phyloP scores from a whole-genome alignment of 2,329 filamentous ascomycete species.

The Cadophora sp. region DNA sequence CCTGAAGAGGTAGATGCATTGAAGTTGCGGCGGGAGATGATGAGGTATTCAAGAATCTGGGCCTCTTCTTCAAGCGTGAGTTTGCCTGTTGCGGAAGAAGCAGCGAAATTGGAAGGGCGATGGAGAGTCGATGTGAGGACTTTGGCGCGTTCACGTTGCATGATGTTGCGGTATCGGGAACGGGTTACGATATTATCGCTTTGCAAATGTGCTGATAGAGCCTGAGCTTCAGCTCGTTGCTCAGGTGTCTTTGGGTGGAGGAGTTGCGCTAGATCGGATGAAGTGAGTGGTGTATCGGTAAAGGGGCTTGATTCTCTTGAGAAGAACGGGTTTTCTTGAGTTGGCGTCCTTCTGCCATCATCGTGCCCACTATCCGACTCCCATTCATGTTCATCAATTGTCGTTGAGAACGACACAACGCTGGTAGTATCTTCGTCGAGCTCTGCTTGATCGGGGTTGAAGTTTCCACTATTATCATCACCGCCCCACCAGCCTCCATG shows the following conservation, averaged over 20 bases:
- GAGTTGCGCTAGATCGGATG: conserved; percentile 76
- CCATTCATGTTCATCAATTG: conserved; percentile 55
- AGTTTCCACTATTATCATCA: conserved; percentile 81
- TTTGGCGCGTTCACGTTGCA: conserved; percentile 72
- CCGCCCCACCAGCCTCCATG: conserved; percentile 85
- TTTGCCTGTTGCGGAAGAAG: conserved; percentile 46
- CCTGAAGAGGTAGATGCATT: conserved; percentile 28
- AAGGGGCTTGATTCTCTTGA: conserved; percentile 63
- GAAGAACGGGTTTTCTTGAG: conserved; percentile 64
- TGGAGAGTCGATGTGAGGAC: conserved; percentile 62
- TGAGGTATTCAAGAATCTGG: conserved; percentile 64
- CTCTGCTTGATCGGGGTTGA: conserved; percentile 61
- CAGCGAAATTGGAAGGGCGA: conserved; percentile 45
- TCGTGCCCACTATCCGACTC: conserved; percentile 49
- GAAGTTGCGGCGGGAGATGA: conserved; percentile 50
- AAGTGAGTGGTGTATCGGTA: conserved; percentile 67
- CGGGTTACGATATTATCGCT: conserved; percentile 80
- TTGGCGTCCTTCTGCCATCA: conserved; percentile 73
- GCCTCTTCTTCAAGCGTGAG: conserved; percentile 65
- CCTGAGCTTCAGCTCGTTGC: conserved; percentile 80
- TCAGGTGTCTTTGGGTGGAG: conserved; percentile 81
- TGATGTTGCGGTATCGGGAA: conserved; percentile 72
- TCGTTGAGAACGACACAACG: conserved; percentile 65
- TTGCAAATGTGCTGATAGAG: conserved; percentile 80
- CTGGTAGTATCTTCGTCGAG: conserved; percentile 80